Percentiles rank a stretch among this genome's conserved stretches.
Conservation (phyloP, 805 yeast genomes). For the Metschnikowia cerradonensis region DNA sequence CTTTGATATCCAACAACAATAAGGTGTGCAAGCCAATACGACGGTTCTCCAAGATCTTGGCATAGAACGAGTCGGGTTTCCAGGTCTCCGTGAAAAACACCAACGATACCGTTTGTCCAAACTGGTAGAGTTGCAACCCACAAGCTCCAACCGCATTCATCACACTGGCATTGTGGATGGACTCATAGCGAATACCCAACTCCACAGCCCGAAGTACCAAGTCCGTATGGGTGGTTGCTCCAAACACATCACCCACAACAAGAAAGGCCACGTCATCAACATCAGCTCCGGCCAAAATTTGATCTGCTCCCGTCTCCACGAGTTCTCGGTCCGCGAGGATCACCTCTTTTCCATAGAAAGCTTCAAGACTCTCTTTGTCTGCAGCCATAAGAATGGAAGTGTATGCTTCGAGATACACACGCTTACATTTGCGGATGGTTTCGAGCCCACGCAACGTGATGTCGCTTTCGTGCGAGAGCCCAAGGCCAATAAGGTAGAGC, state of each 20-base stretch:
- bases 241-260: constrained; percentile 97
- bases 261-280: constrained; percentile 85
- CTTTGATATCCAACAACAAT: constrained; percentile 85
- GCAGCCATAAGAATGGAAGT: constrained; percentile 96
- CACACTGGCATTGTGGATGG: constrained; percentile 91
- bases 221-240: constrained; percentile 98
- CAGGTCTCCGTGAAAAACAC: constrained; percentile 93
- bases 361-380: constrained; percentile 65
- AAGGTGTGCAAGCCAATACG: constrained; percentile 88
- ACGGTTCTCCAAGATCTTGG: constrained; percentile 84
- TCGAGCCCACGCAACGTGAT: constrained; percentile 94
- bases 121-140: constrained; percentile 89
- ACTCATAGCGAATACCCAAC: constrained; percentile 69
- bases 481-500: constrained; percentile 90
- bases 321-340: constrained; percentile 91
- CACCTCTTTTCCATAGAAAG: constrained; percentile 80
- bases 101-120: constrained; percentile 95
- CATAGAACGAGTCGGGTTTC: constrained; percentile 95
- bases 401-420: constrained; percentile 94
- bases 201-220: constrained; percentile 88
- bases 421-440: constrained; percentile 72
- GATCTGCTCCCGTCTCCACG: constrained; percentile 86
- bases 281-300: constrained; percentile 72
- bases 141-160: constrained; percentile 99
- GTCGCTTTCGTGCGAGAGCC: constrained; percentile 82